Conservation (phyloP, 768 basidiomycete species). For the Pleurotus platypus region DNA sequence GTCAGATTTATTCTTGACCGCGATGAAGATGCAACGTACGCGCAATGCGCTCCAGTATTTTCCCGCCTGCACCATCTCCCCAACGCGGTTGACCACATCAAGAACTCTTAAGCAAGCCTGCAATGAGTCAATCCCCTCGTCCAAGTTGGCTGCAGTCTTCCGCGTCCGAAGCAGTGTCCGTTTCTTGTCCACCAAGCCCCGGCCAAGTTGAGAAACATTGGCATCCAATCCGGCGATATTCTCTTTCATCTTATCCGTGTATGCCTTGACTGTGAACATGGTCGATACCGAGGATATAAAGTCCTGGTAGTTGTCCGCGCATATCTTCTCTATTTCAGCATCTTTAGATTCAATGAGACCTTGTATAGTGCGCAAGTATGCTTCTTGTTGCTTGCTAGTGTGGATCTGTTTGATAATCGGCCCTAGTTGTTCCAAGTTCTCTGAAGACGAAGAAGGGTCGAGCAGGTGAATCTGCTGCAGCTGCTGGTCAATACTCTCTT, state of each 20-base stretch:
- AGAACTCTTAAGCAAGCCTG: slow-evolving; percentile 90
- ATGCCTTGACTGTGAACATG: slow-evolving; percentile 91
- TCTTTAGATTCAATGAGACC: slow-evolving; percentile 93
- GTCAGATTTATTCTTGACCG: slow-evolving; percentile 17
- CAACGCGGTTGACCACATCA: slow-evolving; percentile 89
- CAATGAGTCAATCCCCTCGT: slow-evolving; percentile 94
- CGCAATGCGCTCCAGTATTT: slow-evolving; percentile 97
- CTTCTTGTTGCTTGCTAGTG: slow-evolving; percentile 82
- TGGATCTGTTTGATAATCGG: slow-evolving; percentile 95
- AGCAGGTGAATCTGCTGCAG: slow-evolving; percentile 88
- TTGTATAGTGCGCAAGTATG: slow-evolving; percentile 82
- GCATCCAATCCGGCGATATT: slow-evolving; percentile 87
- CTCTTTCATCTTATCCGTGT: slow-evolving; percentile 90
- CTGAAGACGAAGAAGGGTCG: slow-evolving; percentile 82
- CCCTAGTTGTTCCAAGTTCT: slow-evolving; percentile 93
- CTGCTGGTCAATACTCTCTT: slow-evolving; percentile 85
- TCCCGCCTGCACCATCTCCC: slow-evolving; percentile 88
- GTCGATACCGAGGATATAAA: slow-evolving; percentile 98
- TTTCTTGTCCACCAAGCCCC: slow-evolving; percentile 91
- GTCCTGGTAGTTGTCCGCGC: slow-evolving; percentile 95
- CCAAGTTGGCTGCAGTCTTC: slow-evolving; percentile 90
- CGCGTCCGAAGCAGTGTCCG: slow-evolving; percentile 82
- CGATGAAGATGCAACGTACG: slow-evolving; percentile 52
- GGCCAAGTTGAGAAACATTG: slow-evolving; percentile 85
- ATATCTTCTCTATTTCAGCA: slow-evolving; percentile 93